Base-by-base conservation (phyloP, 441 rosid species). In the Kokia cookei region DNA sequence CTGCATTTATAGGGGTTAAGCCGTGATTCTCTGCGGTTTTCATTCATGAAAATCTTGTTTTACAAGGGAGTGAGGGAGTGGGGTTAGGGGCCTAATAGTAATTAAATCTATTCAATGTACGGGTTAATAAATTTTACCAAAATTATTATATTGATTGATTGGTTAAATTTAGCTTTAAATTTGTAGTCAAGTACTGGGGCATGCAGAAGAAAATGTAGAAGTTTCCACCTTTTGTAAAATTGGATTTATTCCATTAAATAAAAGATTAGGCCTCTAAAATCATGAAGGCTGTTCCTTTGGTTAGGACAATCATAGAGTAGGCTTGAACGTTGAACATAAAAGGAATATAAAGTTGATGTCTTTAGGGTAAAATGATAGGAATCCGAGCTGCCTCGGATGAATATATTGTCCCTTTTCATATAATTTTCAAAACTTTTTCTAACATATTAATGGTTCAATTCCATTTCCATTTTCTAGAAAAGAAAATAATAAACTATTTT, bases 21-120 rank as follows among this genome's bases (percentile, higher is more conserved):
- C 80, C 79, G 57, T 73, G 79, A 76, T 74, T 81, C 62, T 61
- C 73, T 78, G 82, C 83, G 73, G 78, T 3, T 81, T 75, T 72
- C 22, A 2, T 11, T 59, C 65, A 69, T 64, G 53, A 77, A 24
- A 24, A 4, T 32, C 24, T 29, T 19, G 11, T n/a, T 76, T 72
- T 22, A 27, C 10, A 24, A 59, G 37, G 40, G n/a, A 2, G 37
- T 55, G 67, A 53, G 74, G 57, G 32, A 42, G 53, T 17, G 24
- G 37, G 37, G 6, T 5, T 32, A 32, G 37, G 37, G 37, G 6
- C 37, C 37, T 32, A 32, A 32, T 32, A 32, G 37, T 32, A 32
- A 32, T 32, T 32, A 32, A 32, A 32, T 5, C 1, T 32, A 32
- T 5, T 32, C 37, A 32, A 5, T 4, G 37, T 32, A 32, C 7